These are phyloP conservation scores for Inosperma sp. DNA, from an alignment of 768 basidiomycete species.

Conservation along the genomic window DNA sequence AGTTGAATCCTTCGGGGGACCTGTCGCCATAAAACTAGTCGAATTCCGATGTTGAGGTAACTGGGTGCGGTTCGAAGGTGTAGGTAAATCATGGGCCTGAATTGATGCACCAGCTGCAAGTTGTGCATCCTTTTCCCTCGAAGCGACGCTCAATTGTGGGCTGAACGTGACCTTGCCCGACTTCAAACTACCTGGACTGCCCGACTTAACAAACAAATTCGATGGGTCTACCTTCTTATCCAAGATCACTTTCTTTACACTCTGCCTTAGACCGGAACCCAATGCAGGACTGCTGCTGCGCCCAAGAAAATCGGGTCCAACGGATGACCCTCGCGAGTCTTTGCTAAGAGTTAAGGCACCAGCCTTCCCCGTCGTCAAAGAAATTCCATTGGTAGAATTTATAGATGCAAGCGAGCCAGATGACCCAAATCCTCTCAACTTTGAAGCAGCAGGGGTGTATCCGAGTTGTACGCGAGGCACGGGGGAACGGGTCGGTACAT, in stretches of 20 bases:
- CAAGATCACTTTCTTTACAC: conserved; percentile 89
- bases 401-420: conserved; percentile 39
- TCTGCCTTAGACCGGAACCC: conserved; percentile 67
- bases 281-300: conserved; percentile 58
- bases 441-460: conserved; percentile 64
- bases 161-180: conserved; percentile 65
- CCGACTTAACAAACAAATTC: conserved; percentile 58
- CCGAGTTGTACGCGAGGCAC: conserved; percentile 59
- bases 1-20: conserved; percentile 27
- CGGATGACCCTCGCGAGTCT: conserved; percentile 40
- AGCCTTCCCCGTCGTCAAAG: conserved; percentile 52
- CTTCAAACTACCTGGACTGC: conserved; percentile 39
- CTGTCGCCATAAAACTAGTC: conserved; percentile 30
- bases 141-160: conserved; percentile 68
- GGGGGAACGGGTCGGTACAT: conserved; percentile 68
- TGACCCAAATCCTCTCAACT: conserved; percentile 65
- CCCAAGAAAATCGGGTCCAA: conserved; percentile 57
- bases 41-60: conserved; percentile 33
- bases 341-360: conserved; percentile 52
- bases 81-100: conserved; percentile 33
- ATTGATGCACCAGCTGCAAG: conserved; percentile 31
- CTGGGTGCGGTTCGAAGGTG: conserved; percentile 35
- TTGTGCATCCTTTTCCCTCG: conserved; percentile 66
- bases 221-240: conserved; percentile 78
- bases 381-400: conserved; percentile 34